Base-by-base conservation (phyloP, 148 eudicot species). In the Simmondsia chinensis region DNA sequence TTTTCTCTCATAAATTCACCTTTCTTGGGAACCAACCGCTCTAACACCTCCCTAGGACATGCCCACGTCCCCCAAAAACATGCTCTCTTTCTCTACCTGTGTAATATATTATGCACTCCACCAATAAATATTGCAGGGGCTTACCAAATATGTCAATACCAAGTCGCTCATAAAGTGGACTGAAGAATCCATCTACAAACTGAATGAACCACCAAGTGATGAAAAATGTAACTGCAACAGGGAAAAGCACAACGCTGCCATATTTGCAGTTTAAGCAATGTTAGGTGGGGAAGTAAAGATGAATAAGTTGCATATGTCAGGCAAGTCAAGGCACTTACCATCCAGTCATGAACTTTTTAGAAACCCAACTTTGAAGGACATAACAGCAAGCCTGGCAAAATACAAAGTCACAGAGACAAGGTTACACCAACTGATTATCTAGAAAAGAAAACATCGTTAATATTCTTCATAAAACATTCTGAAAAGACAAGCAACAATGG, bases 181-280 rank as follows among this genome's bases (percentile, higher is more conserved):
- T 77, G 65, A 77, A 77, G 76, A 77, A 77, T 45, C 83, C 79
- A 42, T 77, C 83, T 37, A 77, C 83, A 61, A 77, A 77, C 59
- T 77, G 73, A 70, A 77, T 66, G 60, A 77, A 73, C 83, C 83
- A 77, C 79, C 79, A 77, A 16, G 83, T 77, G 39, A 77, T 54
- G 43, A 77, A 77, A 64, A 77, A 77, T 10, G 83, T 73, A 29
- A 77, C 79, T 38, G 83, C 83, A 60, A 77, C 83, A 11, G 83
- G 83, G 66, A 77, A 77, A 45, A 77, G 79, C 28, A 77, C 83
- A 9, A 77, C 74, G 52, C 83, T 77, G 76, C 66, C 69, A 54
- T 54, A 22, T 59, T 33, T 50, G 48, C 50, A 25, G 16, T 29
- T 21, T 19, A 63, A 47, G 30, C 42, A 15, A n/a, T 38, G 35